Evolutionary conservation across 2,329 filamentous ascomycete genomes (phyloP), one percentile per base, ranked within the genome.

Genomic region (Penicillium verrucosum): DNA sequence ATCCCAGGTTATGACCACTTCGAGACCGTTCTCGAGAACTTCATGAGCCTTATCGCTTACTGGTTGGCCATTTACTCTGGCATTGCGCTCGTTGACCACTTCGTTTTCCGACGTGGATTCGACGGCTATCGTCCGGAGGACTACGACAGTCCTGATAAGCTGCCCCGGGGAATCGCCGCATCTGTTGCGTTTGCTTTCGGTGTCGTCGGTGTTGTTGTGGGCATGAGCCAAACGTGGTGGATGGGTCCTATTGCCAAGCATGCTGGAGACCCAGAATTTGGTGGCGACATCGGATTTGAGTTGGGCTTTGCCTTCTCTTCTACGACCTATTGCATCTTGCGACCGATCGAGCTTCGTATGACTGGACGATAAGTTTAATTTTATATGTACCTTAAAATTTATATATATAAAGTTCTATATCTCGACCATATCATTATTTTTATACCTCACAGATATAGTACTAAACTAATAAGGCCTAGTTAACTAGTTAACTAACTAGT

Each of bases 21-120:
- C 70, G 83, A 85, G 61, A 68, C 71, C 7, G 81, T 88, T 3
- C 78, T 90, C 14, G 81, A 87, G 68, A 87, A 89, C 72, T 89
- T 90, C 74, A 88, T 90, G 84, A 73, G 83, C 59, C 69, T 86
- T 50, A 85, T 86, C 59, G 77, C 83, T 2, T 91, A 90, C 77
- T 91, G 88, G 87, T 79, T 90, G 1, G 84, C 87, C 46, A 89
- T 90, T 65, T 91, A 90, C 74, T 82, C 85, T 61, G 86, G 82
- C 45, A 83, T 90, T 60, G 78, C 82, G 1, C 70, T 90, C 18
- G 76, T 80, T 1, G 88, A 90, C 54, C 88, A 90, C 73, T 82
- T 89, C 65, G 65, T 89, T 68, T 90, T 87, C 78, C 84, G 83
- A 66, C 80, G 82, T 25, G 83, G 84, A 3, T 82, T 88, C 61